Conservation (phyloP, 1,284 basidiomycete genomes). For the Erythrobasidium hasegawianum region DNA sequence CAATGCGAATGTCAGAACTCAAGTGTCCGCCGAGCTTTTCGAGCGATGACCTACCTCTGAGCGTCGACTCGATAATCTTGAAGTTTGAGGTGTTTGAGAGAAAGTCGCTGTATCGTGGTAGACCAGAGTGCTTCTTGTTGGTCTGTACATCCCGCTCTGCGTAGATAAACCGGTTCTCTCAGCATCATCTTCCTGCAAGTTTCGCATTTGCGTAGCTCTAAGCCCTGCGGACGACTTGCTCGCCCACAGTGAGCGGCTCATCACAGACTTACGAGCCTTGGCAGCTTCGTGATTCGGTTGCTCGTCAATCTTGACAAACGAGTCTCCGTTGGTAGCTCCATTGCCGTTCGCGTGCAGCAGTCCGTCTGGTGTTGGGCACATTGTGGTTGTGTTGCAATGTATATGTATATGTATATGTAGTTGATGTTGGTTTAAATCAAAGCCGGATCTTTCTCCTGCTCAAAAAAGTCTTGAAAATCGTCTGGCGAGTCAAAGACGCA, state of each 20-base stretch:
- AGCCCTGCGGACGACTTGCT: too few relatives aligned
- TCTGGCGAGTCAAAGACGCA: too few relatives aligned
- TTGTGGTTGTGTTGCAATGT: background rate
- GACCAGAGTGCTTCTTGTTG: conserved; percentile 14
- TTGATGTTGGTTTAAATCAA: background rate
- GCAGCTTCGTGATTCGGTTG: conserved; percentile 12
- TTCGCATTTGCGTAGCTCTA: too few relatives aligned
- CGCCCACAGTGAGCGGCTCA: too few relatives aligned
- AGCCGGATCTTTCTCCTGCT: too few relatives aligned
- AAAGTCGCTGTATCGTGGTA: conserved; percentile 25
- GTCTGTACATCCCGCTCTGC: conserved; percentile 5
- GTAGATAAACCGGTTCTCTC: background rate
- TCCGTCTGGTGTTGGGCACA: conserved; percentile 28
- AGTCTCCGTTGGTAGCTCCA: background rate
- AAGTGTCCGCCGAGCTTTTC: background rate
- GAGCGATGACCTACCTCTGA: conserved; percentile 63
- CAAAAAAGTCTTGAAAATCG: too few relatives aligned
- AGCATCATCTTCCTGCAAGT: too few relatives aligned
- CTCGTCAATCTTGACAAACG: conserved; percentile 32
- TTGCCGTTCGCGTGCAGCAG: conserved; percentile 22
- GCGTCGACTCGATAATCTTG: conserved; percentile 93
- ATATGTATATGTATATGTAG: background rate
- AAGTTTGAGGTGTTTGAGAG: conserved; percentile 82
- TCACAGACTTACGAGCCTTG: conserved; percentile 24
- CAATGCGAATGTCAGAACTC: background rate